A percentile compares a stretch with the other conserved stretches of the same genome.
phyloP scores from a whole-genome alignment of 1,139 yeast species.

The Pneumocystis wakefieldiae region DNA sequence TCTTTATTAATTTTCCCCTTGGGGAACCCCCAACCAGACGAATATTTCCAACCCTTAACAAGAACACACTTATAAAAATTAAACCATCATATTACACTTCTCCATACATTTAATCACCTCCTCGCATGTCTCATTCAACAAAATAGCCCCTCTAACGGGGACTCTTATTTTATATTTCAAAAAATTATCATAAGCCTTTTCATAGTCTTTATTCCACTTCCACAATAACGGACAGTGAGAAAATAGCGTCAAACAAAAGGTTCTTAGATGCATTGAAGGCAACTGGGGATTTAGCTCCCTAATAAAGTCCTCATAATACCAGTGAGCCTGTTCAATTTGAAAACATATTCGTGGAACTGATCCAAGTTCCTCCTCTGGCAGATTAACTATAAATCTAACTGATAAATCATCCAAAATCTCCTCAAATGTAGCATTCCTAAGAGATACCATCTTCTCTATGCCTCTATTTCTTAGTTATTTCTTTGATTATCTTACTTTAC shows the following conservation, averaged over 20 bases:
- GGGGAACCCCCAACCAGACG: conserved; percentile 82
- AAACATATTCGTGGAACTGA: conserved; percentile 77
- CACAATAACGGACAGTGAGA: conserved; percentile 72
- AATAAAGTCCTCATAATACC: conserved; percentile 87
- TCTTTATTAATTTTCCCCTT: conserved; percentile 92
- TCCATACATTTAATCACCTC: conserved; percentile 31
- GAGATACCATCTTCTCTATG: background rate
- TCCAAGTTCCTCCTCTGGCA: conserved; percentile 80
- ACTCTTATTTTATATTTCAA: conserved; percentile 76
- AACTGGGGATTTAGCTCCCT: conserved; percentile 58
- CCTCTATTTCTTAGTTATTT: background rate
- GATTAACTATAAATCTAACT: conserved; percentile 65
- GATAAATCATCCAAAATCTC: conserved; percentile 40
- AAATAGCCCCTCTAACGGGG: conserved; percentile 93
- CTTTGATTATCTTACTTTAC: background rate
- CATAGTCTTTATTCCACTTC: conserved; percentile 63
- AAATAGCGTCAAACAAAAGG: conserved; percentile 59
- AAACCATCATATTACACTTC: background rate
- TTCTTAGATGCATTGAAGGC: conserved; percentile 66
- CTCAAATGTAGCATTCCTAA: conserved; percentile 37
- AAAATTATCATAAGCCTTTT: conserved; percentile 58
- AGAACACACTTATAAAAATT: conserved; percentile 28
- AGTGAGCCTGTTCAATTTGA: conserved; percentile 95
- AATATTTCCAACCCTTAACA: conserved; percentile 77
- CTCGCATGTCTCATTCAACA: conserved; percentile 55